Conservation (phyloP, 495 filamentous ascomycete genomes). For the Aspergillus nanangensis region DNA sequence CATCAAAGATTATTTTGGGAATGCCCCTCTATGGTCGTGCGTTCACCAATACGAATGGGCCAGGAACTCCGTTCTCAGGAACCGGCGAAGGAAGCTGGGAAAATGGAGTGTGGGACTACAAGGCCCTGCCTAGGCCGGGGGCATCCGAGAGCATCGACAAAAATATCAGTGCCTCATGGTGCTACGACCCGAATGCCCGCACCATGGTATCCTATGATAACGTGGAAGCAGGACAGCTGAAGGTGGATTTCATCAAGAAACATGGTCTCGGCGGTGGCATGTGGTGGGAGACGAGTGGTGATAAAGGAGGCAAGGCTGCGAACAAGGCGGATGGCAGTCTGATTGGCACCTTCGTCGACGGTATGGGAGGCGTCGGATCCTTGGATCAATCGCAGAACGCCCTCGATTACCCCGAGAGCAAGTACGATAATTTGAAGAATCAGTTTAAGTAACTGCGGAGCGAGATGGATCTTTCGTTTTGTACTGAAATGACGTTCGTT, state of each 20-base stretch:
- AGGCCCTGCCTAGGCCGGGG: slow-evolving; percentile 51
- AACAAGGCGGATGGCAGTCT: slow-evolving; percentile 52
- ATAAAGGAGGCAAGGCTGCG: slow-evolving; percentile 48
- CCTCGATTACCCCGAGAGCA: slow-evolving; percentile 65
- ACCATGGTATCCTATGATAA: slow-evolving; percentile 80
- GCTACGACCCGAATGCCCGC: slow-evolving; percentile 55
- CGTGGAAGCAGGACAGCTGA: slow-evolving; percentile 51
- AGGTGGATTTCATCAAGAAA: slow-evolving; percentile 61
- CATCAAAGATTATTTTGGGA: slow-evolving; percentile 74
- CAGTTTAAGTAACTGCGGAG: slow-evolving; percentile 39
- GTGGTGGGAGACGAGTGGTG: slow-evolving; percentile 92
- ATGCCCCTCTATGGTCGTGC: slow-evolving; percentile 87
- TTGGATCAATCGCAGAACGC: slow-evolving; percentile 65
- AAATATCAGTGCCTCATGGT: slow-evolving; percentile 59
- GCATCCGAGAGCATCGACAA: slow-evolving; percentile 33
- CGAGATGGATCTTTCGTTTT: slow-evolving; percentile 1
- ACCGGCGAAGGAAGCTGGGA: slow-evolving; percentile 68
- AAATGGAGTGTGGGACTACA: slow-evolving; percentile 79
- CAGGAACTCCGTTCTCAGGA: slow-evolving; percentile 64
- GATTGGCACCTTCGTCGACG: slow-evolving; percentile 54
- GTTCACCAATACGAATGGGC: slow-evolving; percentile 70
- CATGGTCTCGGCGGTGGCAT: slow-evolving; percentile 75
- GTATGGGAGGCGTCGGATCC: slow-evolving; percentile 37
- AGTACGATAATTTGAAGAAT: slow-evolving; percentile 71
- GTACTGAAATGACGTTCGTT: not conserved